phyloP scores from a whole-genome alignment of 2,329 filamentous ascomycete species.

The Neonectria ditissima region DNA sequence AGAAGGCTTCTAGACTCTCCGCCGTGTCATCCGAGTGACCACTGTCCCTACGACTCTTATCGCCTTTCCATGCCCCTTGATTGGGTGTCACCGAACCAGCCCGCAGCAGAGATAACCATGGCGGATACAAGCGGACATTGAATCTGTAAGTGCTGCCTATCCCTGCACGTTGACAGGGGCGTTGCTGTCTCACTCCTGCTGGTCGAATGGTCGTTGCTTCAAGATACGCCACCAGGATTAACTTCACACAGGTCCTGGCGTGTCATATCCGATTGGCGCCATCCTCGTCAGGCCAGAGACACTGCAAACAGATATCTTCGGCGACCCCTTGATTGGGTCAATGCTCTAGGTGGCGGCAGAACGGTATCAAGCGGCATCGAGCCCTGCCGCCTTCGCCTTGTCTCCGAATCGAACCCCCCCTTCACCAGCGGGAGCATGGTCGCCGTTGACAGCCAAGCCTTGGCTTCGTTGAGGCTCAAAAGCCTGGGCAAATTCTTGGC shows the following conservation, averaged over 20 bases:
- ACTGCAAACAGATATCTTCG: slow-evolving; percentile 29
- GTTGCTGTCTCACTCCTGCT: background rate
- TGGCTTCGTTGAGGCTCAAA: slow-evolving; percentile 28
- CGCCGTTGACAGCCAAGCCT: slow-evolving; percentile 11
- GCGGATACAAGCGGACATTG: slow-evolving; percentile 14
- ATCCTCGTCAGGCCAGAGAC: background rate
- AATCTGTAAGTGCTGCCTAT: slow-evolving; percentile 21
- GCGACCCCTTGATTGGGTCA: slow-evolving; percentile 39
- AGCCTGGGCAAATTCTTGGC: slow-evolving; percentile 7
- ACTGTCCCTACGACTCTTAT: slow-evolving; percentile 9
- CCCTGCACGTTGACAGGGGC: slow-evolving; percentile 27
- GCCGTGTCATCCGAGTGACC: slow-evolving; percentile 16
- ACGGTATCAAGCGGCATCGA: slow-evolving; percentile 6
- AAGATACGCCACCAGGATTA: slow-evolving; percentile 16
- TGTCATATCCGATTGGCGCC: slow-evolving; percentile 13
- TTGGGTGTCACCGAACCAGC: slow-evolving; percentile 24
- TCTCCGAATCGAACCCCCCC: background rate
- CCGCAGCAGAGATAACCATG: slow-evolving; percentile 13
- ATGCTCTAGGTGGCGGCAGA: slow-evolving; percentile 27
- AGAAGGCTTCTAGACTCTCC: slow-evolving; percentile 45
- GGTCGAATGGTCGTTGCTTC: slow-evolving; percentile 1
- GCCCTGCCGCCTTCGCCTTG: background rate
- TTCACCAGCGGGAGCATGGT: background rate
- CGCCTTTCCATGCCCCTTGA: slow-evolving; percentile 11
- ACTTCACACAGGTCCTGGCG: slow-evolving; percentile 9